Conservation (phyloP, 371 early-diverging fungal genomes). For the Mucor sp. region DNA sequence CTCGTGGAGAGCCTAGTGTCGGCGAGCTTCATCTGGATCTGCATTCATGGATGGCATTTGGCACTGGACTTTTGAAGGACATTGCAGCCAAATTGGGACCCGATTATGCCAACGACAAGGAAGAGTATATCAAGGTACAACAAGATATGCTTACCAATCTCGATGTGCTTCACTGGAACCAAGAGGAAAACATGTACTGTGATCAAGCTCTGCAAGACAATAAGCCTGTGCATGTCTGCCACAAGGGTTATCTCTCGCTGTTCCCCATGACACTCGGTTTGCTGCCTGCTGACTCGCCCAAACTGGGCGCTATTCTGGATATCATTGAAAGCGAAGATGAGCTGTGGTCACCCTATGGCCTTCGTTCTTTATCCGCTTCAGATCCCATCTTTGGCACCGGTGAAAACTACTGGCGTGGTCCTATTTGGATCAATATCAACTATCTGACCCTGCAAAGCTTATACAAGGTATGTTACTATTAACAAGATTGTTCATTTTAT, state of each 20-base stretch:
- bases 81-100: conserved; percentile 67
- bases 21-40: conserved; percentile 93
- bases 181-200: conserved; percentile 71
- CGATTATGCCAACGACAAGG: conserved; percentile 48
- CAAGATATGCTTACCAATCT: conserved; percentile 44
- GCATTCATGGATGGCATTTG: conserved; percentile 86
- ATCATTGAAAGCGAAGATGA: conserved; percentile 72
- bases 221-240: conserved; percentile 69
- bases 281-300: conserved; percentile 68
- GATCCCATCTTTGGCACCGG: conserved; percentile 77
- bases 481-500: neutral
- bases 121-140: conserved; percentile 56
- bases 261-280: conserved; percentile 84
- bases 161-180: conserved; percentile 80
- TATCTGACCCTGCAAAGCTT: conserved; percentile 82
- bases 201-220: conserved; percentile 69
- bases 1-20: conserved; percentile 72
- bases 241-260: conserved; percentile 86
- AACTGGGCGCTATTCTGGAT: conserved; percentile 72
- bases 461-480: conserved; percentile 50
- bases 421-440: conserved; percentile 95
- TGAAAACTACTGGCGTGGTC: conserved; percentile 96
- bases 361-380: conserved; percentile 78
- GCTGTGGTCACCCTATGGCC: conserved; percentile 85
- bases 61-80: conserved; percentile 67